Conservation (phyloP, 75 land plant species). For the Larix kaempferi region DNA sequence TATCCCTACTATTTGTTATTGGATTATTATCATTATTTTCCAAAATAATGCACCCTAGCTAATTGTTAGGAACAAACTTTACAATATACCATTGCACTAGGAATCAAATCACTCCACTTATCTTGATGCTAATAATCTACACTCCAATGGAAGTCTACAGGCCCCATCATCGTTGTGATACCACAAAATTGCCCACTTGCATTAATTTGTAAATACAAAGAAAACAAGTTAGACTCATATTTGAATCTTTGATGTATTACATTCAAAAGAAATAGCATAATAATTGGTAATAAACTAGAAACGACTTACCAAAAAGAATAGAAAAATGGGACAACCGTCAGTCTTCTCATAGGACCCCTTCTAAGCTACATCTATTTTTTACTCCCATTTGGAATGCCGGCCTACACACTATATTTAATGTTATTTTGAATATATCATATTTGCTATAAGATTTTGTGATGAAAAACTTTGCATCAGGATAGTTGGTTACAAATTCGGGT, state of each 20-base stretch:
- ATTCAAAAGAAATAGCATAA: too few species aligned
- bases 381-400: conserved; percentile 88
- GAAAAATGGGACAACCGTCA: too few species aligned
- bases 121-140: conserved; percentile 75
- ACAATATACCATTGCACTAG: conserved; percentile 68
- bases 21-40: conserved; percentile 75
- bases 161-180: conserved; percentile 61
- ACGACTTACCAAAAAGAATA: too few species aligned
- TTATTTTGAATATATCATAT: conserved; percentile 96
- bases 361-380: conserved; percentile 83
- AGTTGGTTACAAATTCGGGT: conserved; percentile 54
- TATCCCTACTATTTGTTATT: too few species aligned
- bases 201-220: conserved; percentile 42
- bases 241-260: conserved; percentile 38
- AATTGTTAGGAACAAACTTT: conserved; percentile 62
- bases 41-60: conserved; percentile 54
- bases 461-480: conserved; percentile 77
- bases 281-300: too few species aligned
- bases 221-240: conserved; percentile 6
- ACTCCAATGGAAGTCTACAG: conserved; percentile 58
- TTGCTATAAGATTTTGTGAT: conserved; percentile 94
- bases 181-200: conserved; percentile 76
- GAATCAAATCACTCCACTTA: conserved; percentile 66
- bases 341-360: conserved; percentile 57
- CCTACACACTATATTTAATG: conserved; percentile 90